Evolutionary conservation across 495 filamentous ascomycete species (phyloP), one percentile per base, ranked within the genome.

Genomic region (Zalerion maritima): DNA sequence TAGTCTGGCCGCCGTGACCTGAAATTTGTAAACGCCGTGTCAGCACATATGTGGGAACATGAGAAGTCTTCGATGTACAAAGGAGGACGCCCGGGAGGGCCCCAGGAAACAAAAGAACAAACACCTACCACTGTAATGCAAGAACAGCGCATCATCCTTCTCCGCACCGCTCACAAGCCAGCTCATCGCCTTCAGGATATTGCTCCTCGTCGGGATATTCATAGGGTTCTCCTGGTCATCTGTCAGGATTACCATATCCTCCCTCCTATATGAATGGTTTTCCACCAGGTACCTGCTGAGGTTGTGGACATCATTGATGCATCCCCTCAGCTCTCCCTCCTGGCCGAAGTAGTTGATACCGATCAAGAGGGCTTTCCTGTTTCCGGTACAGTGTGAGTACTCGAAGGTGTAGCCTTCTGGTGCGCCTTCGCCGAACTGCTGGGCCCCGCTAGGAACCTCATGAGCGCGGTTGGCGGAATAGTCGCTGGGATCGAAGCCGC

Each of bases 291-390:
- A 94, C 25, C 62, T 57, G 4, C 80, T 84, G 65, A 94, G 74
- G 48, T 93, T 93, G 52, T 82, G 82, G 18, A 84, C 81, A 52
- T 94, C 86, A 53, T 94, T 94, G 65, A 93, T 91, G 57, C 86
- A 94, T 31, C 86, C 86, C 29, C 77, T 63, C 30, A 94, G 59
- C 58, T 92, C 79, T 27, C 76, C 81, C 32, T 75, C 62, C 50
- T 92, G 83, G 29, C 77, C 72, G 35, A 91, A 84, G 53, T 94
- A 94, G 57, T 94, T 94, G 61, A 93, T 87, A 25, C 86, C 86
- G 34, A 94, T 91, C 42, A 94, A 51, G 20, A 94, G 55, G 9
- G 86, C 86, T 64, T 86, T 89, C 39, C 85, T 67, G 42, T 72
- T 71, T 12, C 86, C 86, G 6, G 78, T 80, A 52, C 85, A 94